A percentile compares a stretch with the other conserved stretches of the same genome.
Conservation (phyloP, 805 yeast genomes). For the Metschnikowia continentalis region DNA sequence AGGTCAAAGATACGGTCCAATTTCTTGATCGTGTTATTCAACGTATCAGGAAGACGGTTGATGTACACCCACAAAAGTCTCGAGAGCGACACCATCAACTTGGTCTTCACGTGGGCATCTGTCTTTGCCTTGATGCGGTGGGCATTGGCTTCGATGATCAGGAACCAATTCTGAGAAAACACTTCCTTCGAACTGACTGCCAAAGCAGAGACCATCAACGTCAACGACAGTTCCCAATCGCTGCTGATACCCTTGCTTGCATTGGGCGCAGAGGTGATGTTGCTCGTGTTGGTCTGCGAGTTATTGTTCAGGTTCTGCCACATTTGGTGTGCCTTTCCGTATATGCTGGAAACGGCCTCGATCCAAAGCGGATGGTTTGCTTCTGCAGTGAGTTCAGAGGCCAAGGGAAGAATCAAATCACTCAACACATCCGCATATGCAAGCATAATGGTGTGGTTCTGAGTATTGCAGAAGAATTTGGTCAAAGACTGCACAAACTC, state of each 20-base stretch:
- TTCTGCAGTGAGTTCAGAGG: conserved; percentile 86
- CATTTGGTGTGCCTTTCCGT: conserved; percentile 44
- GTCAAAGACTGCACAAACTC: conserved; percentile 83
- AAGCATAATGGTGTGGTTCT: conserved; percentile 57
- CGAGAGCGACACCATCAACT: conserved; percentile 60
- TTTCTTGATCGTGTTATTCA: conserved; percentile 80
- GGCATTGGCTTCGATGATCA: conserved; percentile 58
- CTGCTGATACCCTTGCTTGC: conserved; percentile 10
- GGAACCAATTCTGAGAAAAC: conserved; percentile 70
- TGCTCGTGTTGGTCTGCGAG: conserved; percentile 1
- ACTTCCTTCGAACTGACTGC: conserved; percentile 77
- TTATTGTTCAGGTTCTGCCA: conserved; percentile 25
- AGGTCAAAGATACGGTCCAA: conserved; percentile 60
- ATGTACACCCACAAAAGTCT: conserved; percentile 87
- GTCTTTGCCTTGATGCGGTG: conserved; percentile 61
- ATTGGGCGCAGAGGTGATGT: conserved; percentile 3
- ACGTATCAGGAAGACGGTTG: conserved; percentile 80
- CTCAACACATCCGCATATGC: conserved; percentile 86
- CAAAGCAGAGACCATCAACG: conserved; percentile 62
- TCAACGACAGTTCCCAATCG: conserved; percentile 69
- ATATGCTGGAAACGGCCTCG: conserved; percentile 65
- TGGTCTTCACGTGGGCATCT: conserved; percentile 46
- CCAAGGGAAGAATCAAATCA: conserved; percentile 72
- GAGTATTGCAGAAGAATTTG: conserved; percentile 69
- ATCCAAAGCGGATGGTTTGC: conserved; percentile 96